Evolutionary conservation across 192 early-diverging fungal genomes (phyloP).

Genomic region (Dissophora ornata): DNA sequence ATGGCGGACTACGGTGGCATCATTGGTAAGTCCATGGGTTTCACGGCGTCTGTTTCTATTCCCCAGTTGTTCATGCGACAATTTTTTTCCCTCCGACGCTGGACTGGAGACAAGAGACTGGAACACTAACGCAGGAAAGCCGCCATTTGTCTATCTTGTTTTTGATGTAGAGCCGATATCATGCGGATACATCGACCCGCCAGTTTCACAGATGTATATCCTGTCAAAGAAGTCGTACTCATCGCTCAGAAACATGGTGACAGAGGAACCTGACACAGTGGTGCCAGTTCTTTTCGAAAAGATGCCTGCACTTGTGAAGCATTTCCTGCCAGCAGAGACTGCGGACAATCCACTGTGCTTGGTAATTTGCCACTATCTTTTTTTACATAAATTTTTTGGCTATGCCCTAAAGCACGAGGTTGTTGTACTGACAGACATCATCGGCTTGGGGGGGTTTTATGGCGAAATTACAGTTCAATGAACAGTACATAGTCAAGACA

Average conservation of each 20-base stretch:
- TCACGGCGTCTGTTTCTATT: no score
- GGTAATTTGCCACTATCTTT: no score
- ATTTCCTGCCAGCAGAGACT: conserved; percentile 17
- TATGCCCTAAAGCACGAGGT: no score
- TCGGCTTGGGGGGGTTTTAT: no score
- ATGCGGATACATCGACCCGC: conserved; percentile 46
- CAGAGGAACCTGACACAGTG: conserved; percentile 38
- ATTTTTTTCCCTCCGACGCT: no score
- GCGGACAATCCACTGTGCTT: conserved; percentile 18
- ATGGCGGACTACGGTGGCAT: conserved; percentile 41
- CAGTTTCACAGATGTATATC: conserved; percentile 42
- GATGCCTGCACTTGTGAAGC: conserved; percentile 15
- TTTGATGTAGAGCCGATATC: conserved; percentile 29
- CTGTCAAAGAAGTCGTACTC: conserved; percentile 38
- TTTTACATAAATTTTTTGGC: no score
- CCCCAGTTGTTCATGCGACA: no score
- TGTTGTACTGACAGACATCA: not conserved
- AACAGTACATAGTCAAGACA: conserved; percentile 53
- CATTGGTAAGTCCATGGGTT: conserved; percentile 21
- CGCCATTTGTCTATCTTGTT: not conserved
- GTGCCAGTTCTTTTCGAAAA: conserved; percentile 28
- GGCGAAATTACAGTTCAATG: conserved; percentile 51
- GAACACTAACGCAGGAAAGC: no score
- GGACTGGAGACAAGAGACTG: not conserved
- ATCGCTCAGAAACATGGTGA: conserved; percentile 31